These are phyloP conservation scores for Globisporangium okanoganense DNA, from an alignment of 352 stramenopile species.

Conservation along the genomic window DNA sequence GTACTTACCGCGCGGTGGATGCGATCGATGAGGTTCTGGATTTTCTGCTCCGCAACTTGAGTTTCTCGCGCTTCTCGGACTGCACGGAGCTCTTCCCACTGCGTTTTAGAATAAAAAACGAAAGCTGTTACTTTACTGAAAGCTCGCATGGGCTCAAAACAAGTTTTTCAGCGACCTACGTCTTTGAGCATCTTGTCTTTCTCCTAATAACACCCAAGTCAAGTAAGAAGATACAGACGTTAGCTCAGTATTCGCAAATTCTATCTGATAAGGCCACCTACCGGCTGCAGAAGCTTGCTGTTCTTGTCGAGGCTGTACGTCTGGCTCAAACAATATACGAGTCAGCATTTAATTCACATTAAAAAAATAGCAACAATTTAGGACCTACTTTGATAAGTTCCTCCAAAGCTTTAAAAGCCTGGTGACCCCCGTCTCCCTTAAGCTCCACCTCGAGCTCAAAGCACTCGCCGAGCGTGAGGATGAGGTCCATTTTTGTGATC, in stretches of 20 bases:
- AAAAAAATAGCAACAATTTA: background rate
- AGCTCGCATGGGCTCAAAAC: no score
- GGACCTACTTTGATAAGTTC: conserved; percentile 32
- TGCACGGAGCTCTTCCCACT: conserved; percentile 48
- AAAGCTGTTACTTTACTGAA: background rate
- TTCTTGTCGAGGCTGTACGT: conserved; percentile 29
- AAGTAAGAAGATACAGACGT: background rate
- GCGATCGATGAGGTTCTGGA: conserved; percentile 29
- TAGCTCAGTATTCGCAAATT: background rate
- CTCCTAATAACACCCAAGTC: conserved; percentile 15
- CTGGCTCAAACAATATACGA: conserved; percentile 9
- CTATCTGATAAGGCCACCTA: conserved; percentile 7
- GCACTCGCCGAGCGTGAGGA: conserved; percentile 74
- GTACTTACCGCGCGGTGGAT: conserved; percentile 26
- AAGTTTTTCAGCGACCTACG: conserved; percentile 16
- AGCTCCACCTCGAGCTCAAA: conserved; percentile 79
- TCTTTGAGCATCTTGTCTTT: conserved; percentile 36
- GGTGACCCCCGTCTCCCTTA: conserved; percentile 36
- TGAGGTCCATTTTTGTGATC: conserved; percentile 86
- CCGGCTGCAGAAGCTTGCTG: conserved; percentile 24
- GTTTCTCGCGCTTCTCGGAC: conserved; percentile 29
- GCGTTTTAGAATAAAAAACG: background rate
- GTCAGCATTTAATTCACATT: no score
- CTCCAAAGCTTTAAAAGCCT: conserved; percentile 41
- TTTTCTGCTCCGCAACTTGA: conserved; percentile 26